Evolutionary conservation across 2,329 filamentous ascomycete genomes (phyloP).

Genomic region (Pestalotiopsis sp.): DNA sequence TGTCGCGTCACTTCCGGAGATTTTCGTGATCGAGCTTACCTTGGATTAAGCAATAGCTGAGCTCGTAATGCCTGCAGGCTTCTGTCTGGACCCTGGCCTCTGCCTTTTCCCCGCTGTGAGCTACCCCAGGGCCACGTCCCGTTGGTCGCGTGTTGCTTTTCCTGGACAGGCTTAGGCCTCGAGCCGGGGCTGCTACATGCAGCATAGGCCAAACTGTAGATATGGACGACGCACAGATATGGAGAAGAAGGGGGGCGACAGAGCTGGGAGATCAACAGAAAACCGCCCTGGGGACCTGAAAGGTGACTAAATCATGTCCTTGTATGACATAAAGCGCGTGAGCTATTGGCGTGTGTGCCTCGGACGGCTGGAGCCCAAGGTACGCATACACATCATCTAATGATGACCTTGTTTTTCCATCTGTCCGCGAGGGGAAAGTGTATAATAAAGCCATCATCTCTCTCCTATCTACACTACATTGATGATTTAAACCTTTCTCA

Average conservation of each 20-base stretch:
- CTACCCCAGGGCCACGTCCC: not conserved
- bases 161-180: not conserved
- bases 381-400: not conserved
- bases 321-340: conserved; percentile 13
- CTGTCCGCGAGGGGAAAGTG: not conserved
- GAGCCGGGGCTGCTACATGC: not conserved
- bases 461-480: too few relatives aligned
- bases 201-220: not conserved
- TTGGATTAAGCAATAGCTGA: not conserved
- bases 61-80: not conserved
- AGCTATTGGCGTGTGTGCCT: not conserved
- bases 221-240: not conserved
- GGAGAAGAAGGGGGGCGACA: not conserved
- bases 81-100: not conserved
- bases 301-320: conserved; percentile 2
- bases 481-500: too few relatives aligned
- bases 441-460: not conserved
- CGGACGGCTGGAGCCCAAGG: not conserved
- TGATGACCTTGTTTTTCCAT: not conserved
- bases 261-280: not conserved
- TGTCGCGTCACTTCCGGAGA: not conserved
- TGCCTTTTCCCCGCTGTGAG: not conserved
- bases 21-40: not conserved
- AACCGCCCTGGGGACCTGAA: not conserved
- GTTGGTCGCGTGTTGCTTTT: not conserved